Evolutionary conservation across 2,329 filamentous ascomycete genomes (phyloP), one percentile per base, ranked within the genome.

Genomic region (Fusarium azukiicola): DNA sequence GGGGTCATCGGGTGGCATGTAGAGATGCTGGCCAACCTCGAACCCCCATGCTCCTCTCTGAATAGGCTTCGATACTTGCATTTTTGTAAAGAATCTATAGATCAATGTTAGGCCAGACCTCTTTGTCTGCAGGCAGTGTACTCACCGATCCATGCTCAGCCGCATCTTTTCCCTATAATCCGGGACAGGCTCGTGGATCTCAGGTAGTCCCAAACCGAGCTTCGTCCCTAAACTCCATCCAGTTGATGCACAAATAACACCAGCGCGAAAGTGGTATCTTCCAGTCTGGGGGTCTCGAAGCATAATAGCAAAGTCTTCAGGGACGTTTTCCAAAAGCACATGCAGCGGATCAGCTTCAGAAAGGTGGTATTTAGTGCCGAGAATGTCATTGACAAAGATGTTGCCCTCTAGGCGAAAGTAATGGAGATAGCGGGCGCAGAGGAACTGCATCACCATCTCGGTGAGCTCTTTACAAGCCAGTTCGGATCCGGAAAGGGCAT

Each of bases 111-210:
- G 4, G n/a, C 11, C 16, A 11, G 6, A 11, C 17, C 4, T 36
- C 14, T 23, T 32, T 12, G 7, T 21, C 3, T 3, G 14, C 9
- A 6, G 13, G 3, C 19, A 38, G 6, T 3, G 16, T n/a, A 84
- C 91, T 74, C 87, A 96, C 92, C 96, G 91, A 84, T 98, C 96
- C 95, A 98, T 97, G 49, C 95, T 96, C 76, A 96, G 95, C 49
- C 95, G 92, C 95, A 98, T 97, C 88, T 97, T 98, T 84, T 96
- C 94, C 80, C 95, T 95, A 86, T 97, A 98, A 82, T 98, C 95
- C 0, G 96, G 96, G 32, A 98, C 95, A 2, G 92, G 91, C 4
- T 87, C 87, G 84, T 98, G 96, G 74, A 98, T 97, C 71, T 93
- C 91, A 32, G 94, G 89, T n/a, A 98, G 88, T 40, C 91, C 91